phyloP scores from a whole-genome alignment of 352 stramenopile species.

The Phytophthora cryptogea region DNA sequence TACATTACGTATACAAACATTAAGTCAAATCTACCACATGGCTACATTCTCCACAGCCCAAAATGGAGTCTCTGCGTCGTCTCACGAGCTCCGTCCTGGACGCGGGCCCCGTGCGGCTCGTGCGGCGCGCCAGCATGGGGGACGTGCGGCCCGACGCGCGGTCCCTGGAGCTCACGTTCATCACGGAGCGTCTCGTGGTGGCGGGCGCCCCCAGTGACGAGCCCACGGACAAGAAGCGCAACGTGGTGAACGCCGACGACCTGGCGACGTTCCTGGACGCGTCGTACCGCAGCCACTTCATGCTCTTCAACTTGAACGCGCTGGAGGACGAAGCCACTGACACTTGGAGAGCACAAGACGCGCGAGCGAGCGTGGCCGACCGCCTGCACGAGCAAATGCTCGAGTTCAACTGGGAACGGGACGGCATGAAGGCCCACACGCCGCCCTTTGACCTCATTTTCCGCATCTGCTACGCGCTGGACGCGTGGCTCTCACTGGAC shows the following conservation, averaged over 20 bases:
- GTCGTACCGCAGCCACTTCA: conserved; percentile 59
- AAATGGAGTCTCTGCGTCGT: conserved; percentile 75
- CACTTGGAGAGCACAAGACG: background rate
- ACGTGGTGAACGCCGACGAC: conserved; percentile 75
- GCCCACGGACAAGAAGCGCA: conserved; percentile 72
- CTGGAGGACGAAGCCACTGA: conserved; percentile 34
- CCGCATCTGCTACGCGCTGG: conserved; percentile 92
- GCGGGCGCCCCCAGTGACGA: conserved; percentile 54
- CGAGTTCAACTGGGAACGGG: conserved; percentile 83
- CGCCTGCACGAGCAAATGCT: conserved; percentile 82
- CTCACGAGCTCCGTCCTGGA: conserved; percentile 80
- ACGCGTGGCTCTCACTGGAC: conserved; percentile 91
- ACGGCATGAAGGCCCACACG: conserved; percentile 85
- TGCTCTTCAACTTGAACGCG: conserved; percentile 84
- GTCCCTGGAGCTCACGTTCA: conserved; percentile 73
- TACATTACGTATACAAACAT: conserved; percentile 15
- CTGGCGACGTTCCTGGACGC: conserved; percentile 63
- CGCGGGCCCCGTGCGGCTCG: conserved; percentile 34
- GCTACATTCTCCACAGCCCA: no score
- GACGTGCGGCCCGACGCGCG: conserved; percentile 37
- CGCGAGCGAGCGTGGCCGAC: conserved; percentile 36
- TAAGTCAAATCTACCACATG: conserved; percentile 3
- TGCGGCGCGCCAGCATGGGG: conserved; percentile 42
- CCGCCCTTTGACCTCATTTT: conserved; percentile 86
- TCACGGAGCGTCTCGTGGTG: conserved; percentile 70